Base-by-base conservation (phyloP, 768 basidiomycete species). In the Auricularia cornea region DNA sequence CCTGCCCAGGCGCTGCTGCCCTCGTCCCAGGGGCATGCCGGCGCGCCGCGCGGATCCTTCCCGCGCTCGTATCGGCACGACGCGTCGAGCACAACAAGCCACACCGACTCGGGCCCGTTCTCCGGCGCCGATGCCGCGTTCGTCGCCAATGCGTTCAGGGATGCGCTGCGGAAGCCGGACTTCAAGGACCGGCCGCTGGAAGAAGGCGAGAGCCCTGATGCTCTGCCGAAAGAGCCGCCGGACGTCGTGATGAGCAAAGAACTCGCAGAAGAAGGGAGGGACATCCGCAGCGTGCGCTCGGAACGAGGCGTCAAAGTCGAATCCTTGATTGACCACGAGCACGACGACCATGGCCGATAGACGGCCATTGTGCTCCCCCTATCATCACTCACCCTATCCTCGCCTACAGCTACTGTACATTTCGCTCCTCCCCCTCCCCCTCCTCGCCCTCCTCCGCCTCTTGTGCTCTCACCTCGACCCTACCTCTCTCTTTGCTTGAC, bases 121-220 rank as follows among this genome's bases (percentile, higher is more conserved):
- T 88, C 87, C 54, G 87, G 84, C 23, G 87, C 89, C 26, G 93
- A 96, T 74, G 94, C 94, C 61, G 91, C 90, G 41, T 90, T 94
- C 72, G 91, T 95, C 85, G 92, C 93, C 44, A 88, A 92, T 77
- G 94, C 94, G 5, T 96, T 95, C 76, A 81, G 94, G 69, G 85
- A 89, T 72, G 90, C 89, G 67, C 78, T 96, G 70, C 82, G 93
- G 72, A 93, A 93, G 72, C 93, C 94, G 11, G 92, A 92, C 71
- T 95, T 94, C 73, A 81, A 87, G n/a, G 83, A 74, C 23, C 72
- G 80, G 61, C 81, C 86, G 3, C 81, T 86, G 16, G 89, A 90
- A 69, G 91, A 92, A 71, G 86, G 83, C 23, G 85, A 86, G 56
- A 83, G 81, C 65, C 86, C 85, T 0, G 87, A 83, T 31, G 69